Percentiles rank a stretch among this genome's conserved stretches.
These are phyloP conservation scores for Pythium aristosporum DNA, from an alignment of 352 stramenopile genomes.

Conservation along the genomic window DNA sequence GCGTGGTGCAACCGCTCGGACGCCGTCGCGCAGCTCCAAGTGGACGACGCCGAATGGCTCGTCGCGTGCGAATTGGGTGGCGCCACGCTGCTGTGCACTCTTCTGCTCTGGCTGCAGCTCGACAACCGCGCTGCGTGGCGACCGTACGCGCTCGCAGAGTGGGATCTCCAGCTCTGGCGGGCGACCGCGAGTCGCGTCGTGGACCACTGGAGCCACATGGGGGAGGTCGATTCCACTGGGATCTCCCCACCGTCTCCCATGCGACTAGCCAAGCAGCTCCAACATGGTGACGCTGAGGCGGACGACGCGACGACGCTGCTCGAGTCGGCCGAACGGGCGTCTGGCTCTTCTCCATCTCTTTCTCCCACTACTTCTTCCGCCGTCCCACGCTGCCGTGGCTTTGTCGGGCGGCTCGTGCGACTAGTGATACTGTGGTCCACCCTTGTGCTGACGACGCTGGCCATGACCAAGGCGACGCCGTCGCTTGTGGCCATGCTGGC, in stretches of 20 bases:
- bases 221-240: not conserved
- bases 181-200: not conserved
- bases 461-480: conserved; percentile 33
- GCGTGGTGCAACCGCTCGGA: conserved; percentile 40
- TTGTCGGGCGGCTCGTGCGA: conserved; percentile 5
- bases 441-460: conserved; percentile 29
- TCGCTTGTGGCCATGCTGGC: conserved; percentile 57
- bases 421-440: conserved; percentile 14
- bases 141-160: conserved; percentile 43
- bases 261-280: conserved; percentile 1
- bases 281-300: not conserved
- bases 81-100: conserved; percentile 31
- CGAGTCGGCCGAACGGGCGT: not conserved
- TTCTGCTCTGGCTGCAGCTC: conserved; percentile 36
- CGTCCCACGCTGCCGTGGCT: not conserved
- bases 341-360: not conserved
- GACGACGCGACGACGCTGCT: not conserved
- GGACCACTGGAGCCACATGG: conserved; percentile 22
- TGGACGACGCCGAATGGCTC: conserved; percentile 43
- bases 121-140: conserved; percentile 38
- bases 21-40: conserved; percentile 39
- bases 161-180: conserved; percentile 35
- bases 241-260: not conserved
- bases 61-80: conserved; percentile 35
- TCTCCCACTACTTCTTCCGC: not conserved